A percentile compares a stretch with the other conserved stretches of the same genome.
phyloP scores from a whole-genome alignment of 2,329 filamentous ascomycete species.

The Dactylonectria macrodidyma region DNA sequence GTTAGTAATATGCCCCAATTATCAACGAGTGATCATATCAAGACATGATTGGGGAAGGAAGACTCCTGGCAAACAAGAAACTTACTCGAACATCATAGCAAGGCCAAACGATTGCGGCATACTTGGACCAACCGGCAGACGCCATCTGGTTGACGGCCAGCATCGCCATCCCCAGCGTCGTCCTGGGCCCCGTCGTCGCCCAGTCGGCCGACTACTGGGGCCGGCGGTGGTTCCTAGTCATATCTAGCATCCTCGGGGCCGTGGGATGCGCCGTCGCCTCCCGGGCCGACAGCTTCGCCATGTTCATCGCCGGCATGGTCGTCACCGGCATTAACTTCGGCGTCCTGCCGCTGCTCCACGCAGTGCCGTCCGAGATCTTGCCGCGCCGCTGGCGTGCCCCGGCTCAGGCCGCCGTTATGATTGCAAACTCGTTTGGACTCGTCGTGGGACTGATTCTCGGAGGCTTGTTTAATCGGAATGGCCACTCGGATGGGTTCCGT shows the following conservation, averaged over 20 bases:
- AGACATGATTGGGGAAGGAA: neutral
- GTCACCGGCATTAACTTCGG: slow-evolving; percentile 32
- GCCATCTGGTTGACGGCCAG: slow-evolving; percentile 31
- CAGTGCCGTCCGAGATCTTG: slow-evolving; percentile 35
- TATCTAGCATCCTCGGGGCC: slow-evolving; percentile 15
- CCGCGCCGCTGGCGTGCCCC: slow-evolving; percentile 32
- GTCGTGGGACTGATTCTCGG: slow-evolving; percentile 30
- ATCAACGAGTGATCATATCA: neutral
- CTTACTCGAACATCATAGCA: slow-evolving; percentile 16
- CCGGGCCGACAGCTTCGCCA: slow-evolving; percentile 26
- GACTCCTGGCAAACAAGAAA: neutral
- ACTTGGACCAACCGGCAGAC: slow-evolving; percentile 27
- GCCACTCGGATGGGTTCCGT: slow-evolving; percentile 26
- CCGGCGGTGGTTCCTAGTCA: slow-evolving; percentile 30
- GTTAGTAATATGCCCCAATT: slow-evolving; percentile 11
- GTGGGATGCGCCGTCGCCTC: slow-evolving; percentile 29
- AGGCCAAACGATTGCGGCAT: slow-evolving; percentile 27
- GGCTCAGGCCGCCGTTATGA: slow-evolving; percentile 32
- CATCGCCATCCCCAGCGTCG: slow-evolving; percentile 35
- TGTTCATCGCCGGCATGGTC: slow-evolving; percentile 27
- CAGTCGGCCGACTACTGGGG: slow-evolving; percentile 30
- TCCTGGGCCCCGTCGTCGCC: slow-evolving; percentile 30
- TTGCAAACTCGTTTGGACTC: slow-evolving; percentile 29
- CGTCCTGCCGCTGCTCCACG: slow-evolving; percentile 31
- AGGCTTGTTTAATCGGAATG: slow-evolving; percentile 16